Evolutionary conservation across 345 rosid species (phyloP), one percentile per base, ranked within the genome.

Genomic region (Citrus mangshanensis): DNA sequence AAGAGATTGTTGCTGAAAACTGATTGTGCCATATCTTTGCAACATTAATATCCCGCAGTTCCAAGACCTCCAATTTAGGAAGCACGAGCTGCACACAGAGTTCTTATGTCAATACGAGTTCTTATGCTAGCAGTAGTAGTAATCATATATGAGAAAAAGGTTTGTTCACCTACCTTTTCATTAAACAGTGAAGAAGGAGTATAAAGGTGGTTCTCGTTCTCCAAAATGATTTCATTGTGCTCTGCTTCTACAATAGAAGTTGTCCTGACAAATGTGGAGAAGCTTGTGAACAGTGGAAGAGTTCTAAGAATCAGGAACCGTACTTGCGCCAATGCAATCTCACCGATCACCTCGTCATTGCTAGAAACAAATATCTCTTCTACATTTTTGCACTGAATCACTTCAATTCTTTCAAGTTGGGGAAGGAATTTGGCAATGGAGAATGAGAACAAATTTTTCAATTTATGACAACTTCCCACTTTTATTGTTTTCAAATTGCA

Each of bases 381-480:
- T 60, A 85, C 68, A 28, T 1, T 49, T 7, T 10, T n/a, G 79
- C 86, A 85, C 5, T 42, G 24, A 0, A 0, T 46, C n/a, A 81
- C 79, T 34, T 78, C 30, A 27, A 83, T 64, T 59, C 35, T 72
- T 65, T 78, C 4, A 32, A 85, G 80, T 9, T 63, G 46, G 28
- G 24, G 14, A 75, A 85, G 84, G 54, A 55, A 59, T 75, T 6
- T 70, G 28, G 71, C 70, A 46, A 72, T 21, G 46, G 80, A 77
- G 55, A 70, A 64, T 6, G 82, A 55, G 73, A 85, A 75, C 19
- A 85, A 35, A 40, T 70, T 65, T 72, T 61, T 78, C 84, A 85
- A 60, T 19, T 60, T 70, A n/a, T 58, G 2, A 59, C 88, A 82
- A 2, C 32, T 14, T 65, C 1, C 61, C 25, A 80, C 78, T 6